Evolutionary conservation across 129 eudicot species (phyloP).

Genomic region (Lactuca saligna): DNA sequence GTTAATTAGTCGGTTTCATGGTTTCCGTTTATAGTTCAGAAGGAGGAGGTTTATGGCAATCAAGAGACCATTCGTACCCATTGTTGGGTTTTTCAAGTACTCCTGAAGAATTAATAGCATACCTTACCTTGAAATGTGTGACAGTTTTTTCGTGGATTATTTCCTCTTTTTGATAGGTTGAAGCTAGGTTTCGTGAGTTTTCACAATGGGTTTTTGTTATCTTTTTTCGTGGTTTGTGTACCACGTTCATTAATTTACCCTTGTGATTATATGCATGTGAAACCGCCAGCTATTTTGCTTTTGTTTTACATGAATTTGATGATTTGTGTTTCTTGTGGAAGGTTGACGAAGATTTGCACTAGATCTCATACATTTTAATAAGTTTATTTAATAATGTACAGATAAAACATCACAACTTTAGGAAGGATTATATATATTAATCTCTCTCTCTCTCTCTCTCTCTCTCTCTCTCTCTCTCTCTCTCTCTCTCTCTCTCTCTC

Average conservation of each 20-base stretch:
- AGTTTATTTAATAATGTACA: not conserved
- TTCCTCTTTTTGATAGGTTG: conserved; percentile 1
- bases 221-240: conserved; percentile 12
- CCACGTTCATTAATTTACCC: conserved; percentile 13
- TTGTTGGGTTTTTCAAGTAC: conserved; percentile 3
- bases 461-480: too few species aligned
- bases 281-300: not conserved
- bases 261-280: not conserved
- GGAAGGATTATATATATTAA: not conserved
- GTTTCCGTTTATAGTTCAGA: conserved; percentile 8
- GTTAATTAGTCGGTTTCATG: not conserved
- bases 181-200: conserved; percentile 1
- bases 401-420: not conserved
- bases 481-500: too few species aligned
- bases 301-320: conserved; percentile 10
- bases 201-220: not conserved
- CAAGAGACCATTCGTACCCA: not conserved
- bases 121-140: not conserved
- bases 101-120: not conserved
- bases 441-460: not conserved
- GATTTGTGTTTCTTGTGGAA: conserved; percentile 4
- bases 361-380: not conserved
- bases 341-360: not conserved
- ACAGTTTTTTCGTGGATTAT: not conserved
- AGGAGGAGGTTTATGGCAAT: not conserved